Evolutionary conservation across 192 early-diverging fungal genomes (phyloP).

Genomic region (Rhizophlyctis rosea): DNA sequence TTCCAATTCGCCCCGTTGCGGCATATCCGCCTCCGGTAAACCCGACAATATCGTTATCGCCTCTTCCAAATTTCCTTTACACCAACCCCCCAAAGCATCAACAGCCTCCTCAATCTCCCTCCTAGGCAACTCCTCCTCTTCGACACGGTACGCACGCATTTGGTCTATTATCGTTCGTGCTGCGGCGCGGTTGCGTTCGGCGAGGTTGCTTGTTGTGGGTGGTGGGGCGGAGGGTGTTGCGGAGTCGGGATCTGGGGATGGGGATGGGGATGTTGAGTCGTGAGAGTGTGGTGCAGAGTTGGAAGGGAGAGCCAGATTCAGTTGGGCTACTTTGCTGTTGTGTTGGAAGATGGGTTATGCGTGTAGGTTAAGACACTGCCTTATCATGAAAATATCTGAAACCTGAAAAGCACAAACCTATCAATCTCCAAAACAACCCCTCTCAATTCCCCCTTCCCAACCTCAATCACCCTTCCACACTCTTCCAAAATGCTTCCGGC

Average conservation of each 20-base stretch:
- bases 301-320: not conserved
- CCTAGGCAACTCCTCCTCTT: constrained; percentile 17
- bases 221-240: not conserved
- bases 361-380: not conserved
- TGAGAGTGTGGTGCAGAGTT: not conserved
- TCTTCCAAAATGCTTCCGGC: constrained; percentile 18
- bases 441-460: constrained; percentile 16
- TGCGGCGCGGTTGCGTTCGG: not conserved
- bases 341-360: not conserved
- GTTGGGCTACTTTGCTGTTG: not conserved
- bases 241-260: not conserved
- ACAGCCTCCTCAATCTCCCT: constrained; percentile 9
- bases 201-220: not conserved
- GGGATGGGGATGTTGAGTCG: not conserved
- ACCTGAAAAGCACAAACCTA: constrained; percentile 8
- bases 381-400: not conserved
- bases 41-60: not conserved
- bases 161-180: constrained; percentile 8
- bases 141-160: constrained; percentile 1
- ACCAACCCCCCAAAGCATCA: not conserved
- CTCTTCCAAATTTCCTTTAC: constrained; percentile 17
- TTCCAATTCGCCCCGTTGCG: not conserved
- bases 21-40: not conserved
- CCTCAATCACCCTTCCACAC: constrained; percentile 8
- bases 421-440: constrained; percentile 21